A percentile compares a stretch with the other conserved stretches of the same genome.
phyloP scores from a whole-genome alignment of 1,139 yeast genomes.

The Geotrichum klebahnii region DNA sequence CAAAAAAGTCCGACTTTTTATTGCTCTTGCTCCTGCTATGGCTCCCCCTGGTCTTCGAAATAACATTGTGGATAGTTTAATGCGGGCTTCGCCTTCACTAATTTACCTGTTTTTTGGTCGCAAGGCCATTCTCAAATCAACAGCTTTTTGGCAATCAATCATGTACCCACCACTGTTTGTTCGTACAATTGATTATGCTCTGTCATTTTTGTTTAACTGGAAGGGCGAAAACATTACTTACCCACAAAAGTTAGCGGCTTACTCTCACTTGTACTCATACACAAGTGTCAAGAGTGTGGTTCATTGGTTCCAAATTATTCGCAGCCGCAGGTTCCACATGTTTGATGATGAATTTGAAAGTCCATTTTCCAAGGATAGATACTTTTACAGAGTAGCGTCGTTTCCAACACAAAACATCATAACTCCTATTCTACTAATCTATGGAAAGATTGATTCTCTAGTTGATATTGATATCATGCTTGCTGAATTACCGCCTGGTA shows the following conservation, averaged over 20 bases:
- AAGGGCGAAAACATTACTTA: constrained; percentile 60
- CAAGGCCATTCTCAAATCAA: constrained; percentile 67
- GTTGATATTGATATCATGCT: constrained; percentile 79
- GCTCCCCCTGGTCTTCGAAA: constrained; percentile 85
- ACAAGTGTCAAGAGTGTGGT: constrained; percentile 89
- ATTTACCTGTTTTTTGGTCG: constrained; percentile 73
- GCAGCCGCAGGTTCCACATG: constrained; percentile 80
- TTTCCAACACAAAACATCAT: constrained; percentile 63
- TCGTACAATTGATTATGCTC: constrained; percentile 64
- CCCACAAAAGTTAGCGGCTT: constrained; percentile 69
- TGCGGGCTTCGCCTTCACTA: constrained; percentile 73
- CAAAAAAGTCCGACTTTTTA: constrained; percentile 60
- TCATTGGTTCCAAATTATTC: constrained; percentile 93
- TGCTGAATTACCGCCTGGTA: constrained; percentile 48
- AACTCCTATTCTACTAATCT: constrained; percentile 68
- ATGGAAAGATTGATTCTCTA: constrained; percentile 76
- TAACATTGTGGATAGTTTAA: constrained; percentile 66
- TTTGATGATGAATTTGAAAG: constrained; percentile 57
- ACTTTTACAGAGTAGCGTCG: constrained; percentile 57
- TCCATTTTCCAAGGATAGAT: constrained; percentile 35
- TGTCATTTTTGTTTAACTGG: constrained; percentile 74
- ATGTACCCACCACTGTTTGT: constrained; percentile 81
- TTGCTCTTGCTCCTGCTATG: constrained; percentile 90
- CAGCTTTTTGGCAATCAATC: constrained; percentile 75
- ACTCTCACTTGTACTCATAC: constrained; percentile 81